Percentiles rank a stretch among this genome's conserved stretches.
Conservation (phyloP, 2,329 filamentous ascomycete species). For the Lachnellula suecica region DNA sequence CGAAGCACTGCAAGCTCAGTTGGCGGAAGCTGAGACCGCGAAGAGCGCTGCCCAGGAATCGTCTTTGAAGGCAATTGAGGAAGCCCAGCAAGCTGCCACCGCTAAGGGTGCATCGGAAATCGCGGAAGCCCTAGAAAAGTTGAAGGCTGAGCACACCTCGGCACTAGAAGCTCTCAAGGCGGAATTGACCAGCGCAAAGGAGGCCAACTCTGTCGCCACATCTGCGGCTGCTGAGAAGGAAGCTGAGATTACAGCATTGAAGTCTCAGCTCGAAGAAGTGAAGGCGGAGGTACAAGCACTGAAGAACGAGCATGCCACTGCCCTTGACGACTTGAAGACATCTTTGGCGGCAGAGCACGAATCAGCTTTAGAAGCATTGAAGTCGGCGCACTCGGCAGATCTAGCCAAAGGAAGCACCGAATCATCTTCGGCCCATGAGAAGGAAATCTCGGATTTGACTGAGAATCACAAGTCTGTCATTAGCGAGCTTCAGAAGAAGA, state of each 20-base stretch:
- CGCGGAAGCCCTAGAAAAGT: constrained; percentile 48
- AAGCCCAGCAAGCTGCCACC: constrained; percentile 27
- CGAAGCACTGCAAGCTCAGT: constrained; percentile 26
- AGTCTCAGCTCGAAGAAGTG: constrained; percentile 40
- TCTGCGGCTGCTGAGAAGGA: constrained; percentile 36
- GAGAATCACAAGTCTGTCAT: constrained; percentile 47
- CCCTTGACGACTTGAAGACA: constrained; percentile 48
- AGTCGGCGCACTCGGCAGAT: constrained; percentile 51
- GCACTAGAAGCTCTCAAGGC: constrained; percentile 27
- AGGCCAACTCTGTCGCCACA: constrained; percentile 37
- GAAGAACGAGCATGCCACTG: constrained; percentile 36
- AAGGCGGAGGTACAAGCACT: constrained; percentile 27
- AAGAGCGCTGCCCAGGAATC: constrained; percentile 23
- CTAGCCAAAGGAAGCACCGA: constrained; percentile 47
- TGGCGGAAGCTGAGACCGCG: constrained; percentile 26
- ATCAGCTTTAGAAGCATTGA: constrained; percentile 47
- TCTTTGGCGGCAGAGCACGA: constrained; percentile 51
- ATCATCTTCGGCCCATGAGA: constrained; percentile 44
- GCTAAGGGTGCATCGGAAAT: constrained; percentile 34
- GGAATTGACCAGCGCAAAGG: constrained; percentile 49
- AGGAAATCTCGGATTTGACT: constrained; percentile 50
- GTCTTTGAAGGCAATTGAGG: constrained; percentile 30
- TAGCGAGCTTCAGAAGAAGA: constrained; percentile 52
- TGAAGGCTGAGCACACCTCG: constrained; percentile 40
- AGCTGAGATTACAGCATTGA: constrained; percentile 31